These are phyloP conservation scores for Betula pendula DNA, from an alignment of 306 rosid species.

Conservation along the genomic window DNA sequence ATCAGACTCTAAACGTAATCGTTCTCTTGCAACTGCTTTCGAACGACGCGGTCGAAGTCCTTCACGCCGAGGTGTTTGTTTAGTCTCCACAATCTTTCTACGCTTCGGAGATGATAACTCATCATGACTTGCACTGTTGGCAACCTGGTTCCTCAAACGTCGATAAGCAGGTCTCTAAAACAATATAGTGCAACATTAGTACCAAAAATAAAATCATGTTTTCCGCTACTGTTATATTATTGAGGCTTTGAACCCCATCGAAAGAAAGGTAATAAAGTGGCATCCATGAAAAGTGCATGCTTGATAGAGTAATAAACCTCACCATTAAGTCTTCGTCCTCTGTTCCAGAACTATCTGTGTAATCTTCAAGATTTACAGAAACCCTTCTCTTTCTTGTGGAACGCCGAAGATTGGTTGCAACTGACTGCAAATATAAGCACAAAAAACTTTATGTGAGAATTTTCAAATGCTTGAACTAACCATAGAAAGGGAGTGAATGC, in stretches of 20 bases:
- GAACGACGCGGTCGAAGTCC: slow-evolving; percentile 94
- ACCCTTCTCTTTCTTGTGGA: slow-evolving; percentile 69
- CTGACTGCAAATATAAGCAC: slow-evolving; percentile 42
- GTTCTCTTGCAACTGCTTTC: slow-evolving; percentile 47
- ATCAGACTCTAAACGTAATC: slow-evolving; percentile 52
- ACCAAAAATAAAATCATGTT: slow-evolving; percentile 17
- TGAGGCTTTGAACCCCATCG: neutral
- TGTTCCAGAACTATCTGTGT: slow-evolving; percentile 62
- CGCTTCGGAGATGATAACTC: slow-evolving; percentile 58
- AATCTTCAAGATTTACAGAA: slow-evolving; percentile 48
- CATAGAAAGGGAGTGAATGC: slow-evolving; percentile 14
- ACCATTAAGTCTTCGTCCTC: slow-evolving; percentile 81
- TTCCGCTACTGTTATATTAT: neutral
- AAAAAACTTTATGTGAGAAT: slow-evolving; percentile 22
- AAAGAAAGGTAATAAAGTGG: slow-evolving; percentile 25
- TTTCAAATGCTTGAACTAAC: slow-evolving; percentile 23
- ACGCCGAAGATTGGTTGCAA: slow-evolving; percentile 64
- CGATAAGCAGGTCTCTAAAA: slow-evolving; percentile 62
- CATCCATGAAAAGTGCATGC: slow-evolving; percentile 6
- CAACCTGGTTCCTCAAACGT: slow-evolving; percentile 46
- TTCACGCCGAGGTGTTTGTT: slow-evolving; percentile 78
- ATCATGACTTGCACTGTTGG: slow-evolving; percentile 46
- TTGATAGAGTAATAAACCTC: slow-evolving; percentile 33
- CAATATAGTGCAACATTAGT: slow-evolving; percentile 36
- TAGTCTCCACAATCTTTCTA: slow-evolving; percentile 47